Evolutionary conservation across 257 asterid species (phyloP).

Genomic region (Orobanche coerulescens): DNA sequence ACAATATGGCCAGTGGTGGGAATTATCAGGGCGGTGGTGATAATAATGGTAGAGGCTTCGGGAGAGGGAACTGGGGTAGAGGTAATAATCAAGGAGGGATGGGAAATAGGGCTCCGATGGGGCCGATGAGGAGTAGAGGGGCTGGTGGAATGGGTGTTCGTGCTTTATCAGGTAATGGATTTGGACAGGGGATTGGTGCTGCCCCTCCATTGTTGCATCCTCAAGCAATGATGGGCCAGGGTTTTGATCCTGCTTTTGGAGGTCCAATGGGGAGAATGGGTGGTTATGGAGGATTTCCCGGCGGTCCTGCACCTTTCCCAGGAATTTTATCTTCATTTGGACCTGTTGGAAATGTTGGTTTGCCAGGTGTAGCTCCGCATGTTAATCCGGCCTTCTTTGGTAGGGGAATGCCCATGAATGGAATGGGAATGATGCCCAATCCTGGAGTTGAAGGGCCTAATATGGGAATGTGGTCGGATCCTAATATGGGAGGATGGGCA

Average conservation of each 20-base stretch:
- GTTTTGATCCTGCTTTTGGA: constrained; percentile 76
- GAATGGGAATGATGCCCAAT: constrained; percentile 76
- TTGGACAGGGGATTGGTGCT: constrained; percentile 63
- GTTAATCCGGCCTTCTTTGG: constrained; percentile 83
- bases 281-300: constrained; percentile 69
- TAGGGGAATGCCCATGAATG: constrained; percentile 71
- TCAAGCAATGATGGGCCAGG: constrained; percentile 77
- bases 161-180: constrained; percentile 60
- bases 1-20: constrained; percentile 31
- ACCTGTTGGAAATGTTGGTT: constrained; percentile 67
- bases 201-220: constrained; percentile 62
- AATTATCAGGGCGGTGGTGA: constrained; percentile 38
- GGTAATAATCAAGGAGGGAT: constrained; percentile 40
- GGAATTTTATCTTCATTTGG: constrained; percentile 55
- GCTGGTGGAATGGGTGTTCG: constrained; percentile 66
- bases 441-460: constrained; percentile 62
- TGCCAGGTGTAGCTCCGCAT: constrained; percentile 83
- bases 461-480: constrained; percentile 78
- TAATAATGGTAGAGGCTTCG: constrained; percentile 46
- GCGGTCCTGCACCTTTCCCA: constrained; percentile 64
- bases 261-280: constrained; percentile 88
- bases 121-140: constrained; percentile 45
- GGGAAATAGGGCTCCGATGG: constrained; percentile 36
- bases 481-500: constrained; percentile 67
- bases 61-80: constrained; percentile 74